Percentiles rank a stretch among this genome's conserved stretches.
Evolutionary conservation across 257 asterid species (phyloP).

Genomic region (Fraxinus cuspidata): DNA sequence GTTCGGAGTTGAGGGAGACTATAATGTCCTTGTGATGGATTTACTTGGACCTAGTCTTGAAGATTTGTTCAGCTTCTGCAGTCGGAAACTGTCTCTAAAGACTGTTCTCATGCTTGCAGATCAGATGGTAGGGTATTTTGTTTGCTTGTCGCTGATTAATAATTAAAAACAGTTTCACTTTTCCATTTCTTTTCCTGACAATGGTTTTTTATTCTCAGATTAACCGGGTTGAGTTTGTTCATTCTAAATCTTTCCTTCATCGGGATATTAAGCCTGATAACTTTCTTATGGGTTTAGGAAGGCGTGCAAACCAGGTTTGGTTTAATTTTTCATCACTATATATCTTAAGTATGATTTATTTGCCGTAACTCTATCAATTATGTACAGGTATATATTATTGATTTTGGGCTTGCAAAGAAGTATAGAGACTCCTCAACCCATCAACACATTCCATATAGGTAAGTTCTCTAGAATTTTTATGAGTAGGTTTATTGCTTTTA

Average conservation of each 20-base stretch:
- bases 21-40: constrained; percentile 72
- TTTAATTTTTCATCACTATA: neutral
- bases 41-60: constrained; percentile 79
- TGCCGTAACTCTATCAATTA: neutral
- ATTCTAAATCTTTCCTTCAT: constrained; percentile 63
- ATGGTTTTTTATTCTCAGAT: constrained; percentile 36
- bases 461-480: constrained; percentile 15
- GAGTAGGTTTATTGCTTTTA: neutral
- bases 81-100: constrained; percentile 66
- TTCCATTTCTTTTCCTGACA: neutral
- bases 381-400: constrained; percentile 61
- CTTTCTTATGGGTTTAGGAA: constrained; percentile 75
- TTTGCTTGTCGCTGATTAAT: neutral
- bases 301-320: constrained; percentile 69
- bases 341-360: neutral
- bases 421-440: constrained; percentile 61
- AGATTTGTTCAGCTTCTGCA: constrained; percentile 68
- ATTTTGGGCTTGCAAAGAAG: constrained; percentile 82
- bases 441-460: constrained; percentile 78
- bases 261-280: constrained; percentile 82
- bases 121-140: constrained; percentile 55
- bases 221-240: constrained; percentile 59
- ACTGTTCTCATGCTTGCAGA: constrained; percentile 84
- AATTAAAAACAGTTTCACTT: neutral
- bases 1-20: constrained; percentile 77